Base-by-base conservation (phyloP, 495 filamentous ascomycete species). In the Penicillium subrubescens region DNA sequence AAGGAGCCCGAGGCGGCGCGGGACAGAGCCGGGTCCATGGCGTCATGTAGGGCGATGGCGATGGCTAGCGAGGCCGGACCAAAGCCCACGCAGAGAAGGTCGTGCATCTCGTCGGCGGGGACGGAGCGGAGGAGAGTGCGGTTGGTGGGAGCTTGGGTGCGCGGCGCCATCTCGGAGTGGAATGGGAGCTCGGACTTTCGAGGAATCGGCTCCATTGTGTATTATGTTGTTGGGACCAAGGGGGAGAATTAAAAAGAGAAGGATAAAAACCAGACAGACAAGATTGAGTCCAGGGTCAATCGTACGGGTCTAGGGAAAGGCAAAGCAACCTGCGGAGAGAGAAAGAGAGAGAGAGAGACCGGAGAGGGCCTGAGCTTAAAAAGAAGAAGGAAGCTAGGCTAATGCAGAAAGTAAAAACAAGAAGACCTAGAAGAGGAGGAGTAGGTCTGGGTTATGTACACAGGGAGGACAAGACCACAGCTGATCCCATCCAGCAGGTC, bases 11-110 rank as follows among this genome's bases (percentile, higher is more conserved):
- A 19, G 67, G 71, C 59, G 62, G 65, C 25, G 72, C 72, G 56
- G 67, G 61, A 72, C 53, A 73, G 62, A 59, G 80, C 51, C 44
- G 77, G 72, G 59, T 83, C 68, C 81, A 83, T 59, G 65, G 79
- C 78, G 74, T 99, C 94, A 73, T 95, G 88, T 29, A 97, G 82
- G 8, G 94, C 94, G 56, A 97, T 88, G 11, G 91, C 94, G 59
- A 97, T 93, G n/a, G 94, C 89, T 12, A 97, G 85, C 61, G 93
- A 95, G 14, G 94, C 94, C 12, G 94, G 94, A 2, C 94, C 94
- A 70, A 97, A 99, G 37, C 94, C 94, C 35, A 97, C 85, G 76
- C 94, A 97, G 51, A 97, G 80, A 27, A 99, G 75, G 69, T 97
- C 94, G 67, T 92, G 88, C 39, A 89, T 73, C 44, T 87, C 84